Base-by-base conservation (phyloP, 2,329 filamentous ascomycete genomes). In the Paecilomyces formosus region DNA sequence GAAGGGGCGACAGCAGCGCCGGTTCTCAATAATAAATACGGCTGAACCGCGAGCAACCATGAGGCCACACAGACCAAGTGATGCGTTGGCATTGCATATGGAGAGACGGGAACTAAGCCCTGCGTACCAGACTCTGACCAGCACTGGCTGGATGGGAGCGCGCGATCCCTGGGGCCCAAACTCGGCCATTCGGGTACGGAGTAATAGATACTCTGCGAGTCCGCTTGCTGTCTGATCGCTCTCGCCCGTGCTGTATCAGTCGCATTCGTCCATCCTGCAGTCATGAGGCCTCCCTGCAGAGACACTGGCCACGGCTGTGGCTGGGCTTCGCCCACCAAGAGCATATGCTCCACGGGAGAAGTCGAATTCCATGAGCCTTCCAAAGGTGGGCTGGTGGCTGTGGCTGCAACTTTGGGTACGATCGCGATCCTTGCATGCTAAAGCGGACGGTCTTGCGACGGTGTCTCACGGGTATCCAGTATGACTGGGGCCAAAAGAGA, bases 31-130 rank as follows among this genome's bases (percentile, higher is more conserved):
- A 52, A 24, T 51, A 52, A 24, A 28, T 18, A 52, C n/a, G 57
- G 50, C 24, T 24, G 30, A 55, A 15, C 13, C 13, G n/a, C n/a
- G 35, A 24, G 30, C 54, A 28, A 24, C 54, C 22, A 39, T 55
- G 54, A 55, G 54, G 54, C 54, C 56, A 58, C 61, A 62, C 63
- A 61, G 62, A 56, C 60, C 62, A 65, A 63, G 55, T 64, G 64
- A 66, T 66, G 64, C 53, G 63, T 63, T 66, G 64, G 62, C 64
- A 66, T 54, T 62, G 61, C 59, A 60, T 55, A 57, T 54, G 54
- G 50, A 49, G 33, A 49, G 55, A 56, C 55, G 55, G 55, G 55
- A 51, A 53, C 55, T 57, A 57, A 57, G 26, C 55, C 50, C 49
- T 33, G 55, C 15, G 22, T 57, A 51, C 49, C 55, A 53, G 30